Base-by-base conservation (phyloP, 495 filamentous ascomycete species). In the Aspergillus nanangensis region DNA sequence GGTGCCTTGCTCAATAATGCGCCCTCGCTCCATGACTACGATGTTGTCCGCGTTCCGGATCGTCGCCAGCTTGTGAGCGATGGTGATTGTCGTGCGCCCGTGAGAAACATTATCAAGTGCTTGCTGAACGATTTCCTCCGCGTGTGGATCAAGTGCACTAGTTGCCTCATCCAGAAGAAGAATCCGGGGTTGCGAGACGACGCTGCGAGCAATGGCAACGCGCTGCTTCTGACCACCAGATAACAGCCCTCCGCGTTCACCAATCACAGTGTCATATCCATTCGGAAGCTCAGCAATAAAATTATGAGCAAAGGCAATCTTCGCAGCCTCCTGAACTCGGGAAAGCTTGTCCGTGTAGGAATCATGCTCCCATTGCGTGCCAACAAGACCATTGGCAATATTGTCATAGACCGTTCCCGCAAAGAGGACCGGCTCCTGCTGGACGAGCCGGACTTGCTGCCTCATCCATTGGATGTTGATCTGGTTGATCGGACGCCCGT, bases 181-280 rank as follows among this genome's bases (percentile, higher is more conserved):
- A 53, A 96, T 84, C 65, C 87, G 87, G n/a, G 90, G 90, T 55
- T 95, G 75, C 5, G 78, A 82, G 23, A 83, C 82, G 25, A 95
- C 83, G n/a, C 86, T 87, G 45, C 90, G 77, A 3, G 90, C 90
- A 54, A 83, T 82, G 5, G 77, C 77, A 55, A 95, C 86, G 36
- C 90, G 81, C 58, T 96, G 90, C 61, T 94, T 94, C 65, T 96
- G 90, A n/a, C 90, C 90, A 52, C 90, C 90, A 19, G 83, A 88
- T 34, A 96, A 69, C 18, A 92, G 63, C 56, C 89, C 88, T 5
- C 90, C 90, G 31, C 89, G 78, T 59, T 93, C 88, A 32, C 90
- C 89, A 38, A 96, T 87, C 32, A 84, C 79, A 0, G 90, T 94
- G 51, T 91, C 75, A 56, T 93, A 93, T 8, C 65, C 65, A 19